phyloP scores from a whole-genome alignment of 148 eudicot species.

The Selenicereus undatus region DNA sequence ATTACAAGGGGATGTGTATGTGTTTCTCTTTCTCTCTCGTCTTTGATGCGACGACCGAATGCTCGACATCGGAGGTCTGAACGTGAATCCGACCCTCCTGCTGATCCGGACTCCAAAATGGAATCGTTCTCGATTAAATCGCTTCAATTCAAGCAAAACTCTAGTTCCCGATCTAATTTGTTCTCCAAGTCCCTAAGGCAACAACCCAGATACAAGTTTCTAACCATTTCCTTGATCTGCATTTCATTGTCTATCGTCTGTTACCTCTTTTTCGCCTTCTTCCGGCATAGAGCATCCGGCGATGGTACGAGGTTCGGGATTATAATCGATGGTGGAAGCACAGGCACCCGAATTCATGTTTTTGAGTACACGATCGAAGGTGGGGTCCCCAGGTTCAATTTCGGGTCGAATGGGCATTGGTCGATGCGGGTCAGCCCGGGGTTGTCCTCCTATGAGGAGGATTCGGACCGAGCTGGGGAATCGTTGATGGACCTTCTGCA shows the following conservation, averaged over 20 bases:
- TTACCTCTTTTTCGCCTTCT: slow-evolving; percentile 24
- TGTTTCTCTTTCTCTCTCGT: background rate
- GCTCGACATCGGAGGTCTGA: slow-evolving; percentile 29
- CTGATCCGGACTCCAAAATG: slow-evolving; percentile 28
- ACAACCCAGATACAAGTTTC: slow-evolving; percentile 26
- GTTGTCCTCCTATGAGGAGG: slow-evolving; percentile 50
- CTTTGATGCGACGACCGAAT: slow-evolving; percentile 82
- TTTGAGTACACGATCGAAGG: slow-evolving; percentile 46
- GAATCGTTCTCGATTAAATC: slow-evolving; percentile 48
- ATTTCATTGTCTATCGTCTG: slow-evolving; percentile 27
- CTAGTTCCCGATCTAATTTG: slow-evolving; percentile 24
- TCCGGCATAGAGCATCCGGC: background rate
- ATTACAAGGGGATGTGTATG: slow-evolving; percentile 18
- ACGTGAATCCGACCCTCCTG: background rate
- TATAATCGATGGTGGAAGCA: slow-evolving; percentile 84
- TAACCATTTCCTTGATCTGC: slow-evolving; percentile 25
- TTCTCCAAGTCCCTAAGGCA: slow-evolving; percentile 36
- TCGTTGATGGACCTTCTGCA: slow-evolving; percentile 60
- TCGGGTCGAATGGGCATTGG: slow-evolving; percentile 52
- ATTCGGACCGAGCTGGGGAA: slow-evolving; percentile 54
- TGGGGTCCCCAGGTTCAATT: slow-evolving; percentile 47
- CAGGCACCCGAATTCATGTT: slow-evolving; percentile 75
- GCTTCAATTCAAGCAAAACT: slow-evolving; percentile 40
- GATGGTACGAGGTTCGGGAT: slow-evolving; percentile 33
- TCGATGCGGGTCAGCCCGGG: slow-evolving; percentile 84